These are phyloP conservation scores for Colletotrichum graminicola DNA, from an alignment of 2,329 filamentous ascomycete genomes.

Conservation along the genomic window DNA sequence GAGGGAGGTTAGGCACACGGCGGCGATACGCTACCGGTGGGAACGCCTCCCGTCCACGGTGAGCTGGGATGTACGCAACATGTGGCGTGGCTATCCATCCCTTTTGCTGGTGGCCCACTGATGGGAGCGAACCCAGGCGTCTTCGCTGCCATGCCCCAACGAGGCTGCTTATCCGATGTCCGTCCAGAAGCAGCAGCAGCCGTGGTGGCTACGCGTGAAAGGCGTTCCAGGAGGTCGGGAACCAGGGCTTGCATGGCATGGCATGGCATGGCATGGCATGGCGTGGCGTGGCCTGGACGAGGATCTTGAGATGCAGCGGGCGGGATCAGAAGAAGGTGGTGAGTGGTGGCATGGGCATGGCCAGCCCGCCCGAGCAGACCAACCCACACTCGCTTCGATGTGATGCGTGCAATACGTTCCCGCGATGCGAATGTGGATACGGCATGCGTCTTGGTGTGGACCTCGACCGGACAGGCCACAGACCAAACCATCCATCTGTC, in stretches of 20 bases:
- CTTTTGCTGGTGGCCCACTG: slow-evolving; percentile 16
- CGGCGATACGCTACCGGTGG: too few relatives aligned
- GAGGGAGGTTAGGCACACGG: slow-evolving; percentile 1
- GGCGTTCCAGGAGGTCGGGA: slow-evolving; percentile 39
- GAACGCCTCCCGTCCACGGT: slow-evolving; percentile 8
- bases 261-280: slow-evolving; percentile 12
- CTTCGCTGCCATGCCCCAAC: slow-evolving; percentile 33
- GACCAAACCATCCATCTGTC: slow-evolving; percentile 6
- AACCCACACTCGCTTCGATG: slow-evolving; percentile 24
- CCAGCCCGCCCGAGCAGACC: slow-evolving; percentile 20
- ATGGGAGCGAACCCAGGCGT: slow-evolving; percentile 7
- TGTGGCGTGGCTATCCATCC: slow-evolving; percentile 28
- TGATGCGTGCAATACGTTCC: slow-evolving; percentile 38
- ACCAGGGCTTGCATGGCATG: slow-evolving; percentile 38
- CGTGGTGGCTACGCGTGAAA: slow-evolving; percentile 34
- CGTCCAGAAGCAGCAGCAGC: slow-evolving; percentile 34
- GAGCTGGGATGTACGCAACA: slow-evolving; percentile 39
- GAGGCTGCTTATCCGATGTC: slow-evolving; percentile 33
- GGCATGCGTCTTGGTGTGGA: slow-evolving; percentile 27
- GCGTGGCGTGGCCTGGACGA: slow-evolving; percentile 32
- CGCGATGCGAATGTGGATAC: slow-evolving; percentile 21
- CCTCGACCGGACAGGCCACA: slow-evolving; percentile 18
- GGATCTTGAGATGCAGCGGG: slow-evolving; percentile 42
- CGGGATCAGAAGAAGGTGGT: slow-evolving; percentile 35
- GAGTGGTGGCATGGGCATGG: slow-evolving; percentile 17